A percentile compares a stretch with the other conserved stretches of the same genome.
Evolutionary conservation across 2,329 filamentous ascomycete species (phyloP).

Genomic region (Endothia cerciana): DNA sequence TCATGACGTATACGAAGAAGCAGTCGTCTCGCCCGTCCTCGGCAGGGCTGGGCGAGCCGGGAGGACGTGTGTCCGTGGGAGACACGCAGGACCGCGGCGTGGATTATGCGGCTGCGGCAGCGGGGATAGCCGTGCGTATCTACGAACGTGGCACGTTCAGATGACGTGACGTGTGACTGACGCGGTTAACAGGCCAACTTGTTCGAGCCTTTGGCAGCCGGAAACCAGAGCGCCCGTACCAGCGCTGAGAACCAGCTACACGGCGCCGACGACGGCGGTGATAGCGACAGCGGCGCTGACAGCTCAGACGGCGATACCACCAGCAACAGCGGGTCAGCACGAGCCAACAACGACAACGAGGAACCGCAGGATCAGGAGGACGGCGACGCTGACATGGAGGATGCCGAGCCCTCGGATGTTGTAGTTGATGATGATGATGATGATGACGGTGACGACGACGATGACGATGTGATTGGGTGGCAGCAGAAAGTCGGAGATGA

Average conservation of each 20-base stretch:
- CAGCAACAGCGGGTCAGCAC: background rate
- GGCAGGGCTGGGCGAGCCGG: background rate
- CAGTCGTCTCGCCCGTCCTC: background rate
- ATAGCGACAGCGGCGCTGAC: background rate
- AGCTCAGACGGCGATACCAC: background rate
- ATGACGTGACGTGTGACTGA: background rate
- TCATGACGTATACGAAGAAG: conserved; percentile 12
- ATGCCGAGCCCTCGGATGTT: background rate
- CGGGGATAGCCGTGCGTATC: conserved; percentile 10
- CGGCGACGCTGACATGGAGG: background rate
- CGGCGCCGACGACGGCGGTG: background rate
- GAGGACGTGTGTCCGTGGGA: background rate
- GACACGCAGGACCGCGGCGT: background rate
- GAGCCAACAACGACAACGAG: background rate
- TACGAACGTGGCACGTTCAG: background rate
- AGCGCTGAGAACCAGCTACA: background rate
- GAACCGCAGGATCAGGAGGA: background rate
- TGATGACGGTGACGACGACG: background rate
- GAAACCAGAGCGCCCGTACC: background rate
- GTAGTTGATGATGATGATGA: background rate
- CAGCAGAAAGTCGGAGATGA: background rate
- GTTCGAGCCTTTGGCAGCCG: conserved; percentile 1
- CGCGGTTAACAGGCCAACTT: background rate
- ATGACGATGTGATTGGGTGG: background rate
- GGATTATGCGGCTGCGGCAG: conserved; percentile 6